Percentiles rank a stretch among this genome's conserved stretches.
Evolutionary conservation across 1,139 yeast species (phyloP).

Genomic region (Blastobotrys arbuscula): DNA sequence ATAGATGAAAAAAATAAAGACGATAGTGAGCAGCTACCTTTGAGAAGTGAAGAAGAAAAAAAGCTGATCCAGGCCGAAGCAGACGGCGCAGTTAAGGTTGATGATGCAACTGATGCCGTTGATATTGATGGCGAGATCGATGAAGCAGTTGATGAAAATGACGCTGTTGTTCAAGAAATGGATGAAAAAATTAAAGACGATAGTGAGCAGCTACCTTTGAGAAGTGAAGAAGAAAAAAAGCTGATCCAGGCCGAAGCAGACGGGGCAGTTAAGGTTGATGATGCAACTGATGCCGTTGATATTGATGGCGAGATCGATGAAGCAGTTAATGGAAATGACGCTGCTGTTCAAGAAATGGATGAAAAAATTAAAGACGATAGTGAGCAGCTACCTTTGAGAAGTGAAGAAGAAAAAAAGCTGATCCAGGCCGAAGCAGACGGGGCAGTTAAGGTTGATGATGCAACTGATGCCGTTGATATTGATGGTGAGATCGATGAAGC

Average conservation of each 20-base stretch:
- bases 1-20: neutral
- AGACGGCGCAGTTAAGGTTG: neutral
- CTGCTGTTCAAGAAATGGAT: too few relatives aligned
- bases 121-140: neutral
- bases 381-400: neutral
- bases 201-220: neutral
- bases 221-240: constrained; percentile 16
- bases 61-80: neutral
- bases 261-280: neutral
- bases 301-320: neutral
- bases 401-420: neutral
- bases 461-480: neutral
- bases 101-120: neutral
- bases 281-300: neutral
- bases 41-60: neutral
- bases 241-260: constrained; percentile 2
- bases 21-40: neutral
- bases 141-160: neutral
- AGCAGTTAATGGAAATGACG: too few relatives aligned
- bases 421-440: neutral
- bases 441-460: neutral
- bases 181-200: neutral
- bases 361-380: too few relatives aligned
- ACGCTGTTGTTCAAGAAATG: neutral
- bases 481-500: neutral